Conservation (phyloP, 495 filamentous ascomycete genomes). For the Lineolata rhizophorae region DNA sequence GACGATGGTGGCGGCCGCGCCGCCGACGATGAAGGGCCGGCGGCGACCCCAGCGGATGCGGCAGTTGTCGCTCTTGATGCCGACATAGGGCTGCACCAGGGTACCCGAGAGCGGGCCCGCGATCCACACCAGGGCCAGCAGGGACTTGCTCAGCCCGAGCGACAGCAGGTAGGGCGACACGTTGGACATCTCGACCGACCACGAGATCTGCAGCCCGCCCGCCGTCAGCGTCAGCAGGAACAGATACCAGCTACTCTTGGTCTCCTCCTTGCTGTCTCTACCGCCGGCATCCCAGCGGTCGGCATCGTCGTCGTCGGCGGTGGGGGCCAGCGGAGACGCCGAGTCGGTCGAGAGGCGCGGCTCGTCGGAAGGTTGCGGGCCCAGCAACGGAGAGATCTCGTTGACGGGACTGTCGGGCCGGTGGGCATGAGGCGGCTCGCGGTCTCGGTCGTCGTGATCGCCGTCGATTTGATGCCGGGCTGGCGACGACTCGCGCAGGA, state of each 20-base stretch:
- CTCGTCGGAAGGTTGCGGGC: slow-evolving; percentile 17
- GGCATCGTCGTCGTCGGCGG: too few relatives aligned
- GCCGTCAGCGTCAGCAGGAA: slow-evolving; percentile 65
- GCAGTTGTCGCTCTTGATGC: slow-evolving; percentile 75
- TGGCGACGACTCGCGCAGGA: too few relatives aligned
- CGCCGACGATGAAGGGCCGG: slow-evolving; percentile 71
- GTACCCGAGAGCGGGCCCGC: slow-evolving; percentile 71
- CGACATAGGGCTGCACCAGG: slow-evolving; percentile 84
- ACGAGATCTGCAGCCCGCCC: slow-evolving; percentile 75
- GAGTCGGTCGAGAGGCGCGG: slow-evolving; percentile 12
- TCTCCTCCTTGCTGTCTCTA: slow-evolving; percentile 27
- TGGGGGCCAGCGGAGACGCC: slow-evolving; percentile 11
- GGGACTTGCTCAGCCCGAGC: slow-evolving; percentile 72
- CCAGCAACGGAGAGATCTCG: slow-evolving; percentile 38
- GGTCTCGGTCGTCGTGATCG: too few relatives aligned
- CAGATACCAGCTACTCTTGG: slow-evolving; percentile 65
- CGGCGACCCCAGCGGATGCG: slow-evolving; percentile 61
- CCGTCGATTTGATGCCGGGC: too few relatives aligned
- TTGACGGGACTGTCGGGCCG: slow-evolving; percentile 18
- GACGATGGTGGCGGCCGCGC: slow-evolving; percentile 46
- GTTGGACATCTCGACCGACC: slow-evolving; percentile 77
- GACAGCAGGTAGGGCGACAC: slow-evolving; percentile 56
- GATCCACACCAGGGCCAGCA: slow-evolving; percentile 90
- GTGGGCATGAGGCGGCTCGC: too few relatives aligned
- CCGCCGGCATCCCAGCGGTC: slow-evolving; percentile 20